Evolutionary conservation across 108 stramenopile species (phyloP), one percentile per base, ranked within the genome.

Genomic region (Parietichytrium sp.): DNA sequence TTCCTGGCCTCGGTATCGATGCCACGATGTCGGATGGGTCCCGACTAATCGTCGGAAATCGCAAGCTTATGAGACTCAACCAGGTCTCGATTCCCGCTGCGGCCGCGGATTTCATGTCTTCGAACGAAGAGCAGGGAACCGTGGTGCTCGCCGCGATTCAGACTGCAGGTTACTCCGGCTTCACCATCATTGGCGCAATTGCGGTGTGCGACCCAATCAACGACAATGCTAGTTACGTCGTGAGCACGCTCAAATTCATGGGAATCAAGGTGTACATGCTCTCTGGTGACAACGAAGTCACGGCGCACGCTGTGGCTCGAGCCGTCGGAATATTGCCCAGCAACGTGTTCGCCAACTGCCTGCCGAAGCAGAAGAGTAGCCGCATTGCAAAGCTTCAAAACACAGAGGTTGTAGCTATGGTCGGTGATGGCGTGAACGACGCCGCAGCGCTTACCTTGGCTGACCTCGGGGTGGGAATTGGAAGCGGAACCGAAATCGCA

Each of bases 351-450:
- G 91, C 96, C 12, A 96, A 96, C 54, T 92, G 91, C 3, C 87
- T 97, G 18, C 98, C 98, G 1, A 87, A 84, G 6, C 88, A 86
- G 16, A 98, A 98, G 83, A 85, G 91, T 13, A 86, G 88, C 4
- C 86, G 83, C 30, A 89, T 97, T 12, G 85, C 87, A 61, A 54
- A 52, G 7, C 87, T 97, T 2, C 94, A 95, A 81, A 25, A 49
- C 10, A 61, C 90, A 51, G 93, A 93, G 23, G 78, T 83, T 47
- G 95, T 97, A 18, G 95, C 93, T 6, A 91, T 98, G 85, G 95
- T 99, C 0, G 98, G 97, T n/a, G 98, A 99, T 82, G 98, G 98
- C 2, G 93, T 99, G 61, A 99, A 99, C 83, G 98, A 99, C 84
- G 86, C 95, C 10, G 92, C 96, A n/a, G 96, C 97, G 29, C 86